Conservation (phyloP, 179 eudicot genomes). For the Beta lomatogona region DNA sequence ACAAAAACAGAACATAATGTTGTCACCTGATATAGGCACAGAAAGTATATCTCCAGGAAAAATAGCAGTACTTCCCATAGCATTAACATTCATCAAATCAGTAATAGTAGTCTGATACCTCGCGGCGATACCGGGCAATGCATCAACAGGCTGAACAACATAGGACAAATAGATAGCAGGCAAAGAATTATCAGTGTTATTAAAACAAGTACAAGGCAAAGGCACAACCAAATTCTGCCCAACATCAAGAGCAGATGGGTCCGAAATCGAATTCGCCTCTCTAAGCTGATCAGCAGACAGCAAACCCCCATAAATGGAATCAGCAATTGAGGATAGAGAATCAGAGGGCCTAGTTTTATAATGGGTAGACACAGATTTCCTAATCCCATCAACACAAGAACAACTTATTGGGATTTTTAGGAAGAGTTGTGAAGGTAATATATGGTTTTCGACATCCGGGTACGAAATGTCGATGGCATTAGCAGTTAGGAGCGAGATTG, state of each 20-base stretch:
- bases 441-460: constrained; percentile 89
- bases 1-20: background rate
- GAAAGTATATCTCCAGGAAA: constrained; percentile 84
- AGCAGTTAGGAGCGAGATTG: constrained; percentile 68
- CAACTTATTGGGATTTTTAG: constrained; percentile 70
- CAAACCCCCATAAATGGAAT: constrained; percentile 69
- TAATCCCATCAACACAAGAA: constrained; percentile 84
- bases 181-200: constrained; percentile 66
- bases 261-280: constrained; percentile 71
- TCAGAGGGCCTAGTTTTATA: constrained; percentile 85
- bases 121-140: constrained; percentile 60
- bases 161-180: constrained; percentile 89
- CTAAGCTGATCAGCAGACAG: constrained; percentile 85
- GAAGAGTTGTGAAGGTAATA: constrained; percentile 72
- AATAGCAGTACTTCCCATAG: constrained; percentile 64
- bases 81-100: constrained; percentile 91
- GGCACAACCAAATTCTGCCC: constrained; percentile 72
- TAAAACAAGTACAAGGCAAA: constrained; percentile 93
- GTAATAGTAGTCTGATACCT: constrained; percentile 66
- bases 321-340: constrained; percentile 60
- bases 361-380: constrained; percentile 63
- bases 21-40: constrained; percentile 79
- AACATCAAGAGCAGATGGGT: constrained; percentile 66
- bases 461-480: constrained; percentile 76
- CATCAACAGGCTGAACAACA: constrained; percentile 66